phyloP scores from a whole-genome alignment of 2,329 filamentous ascomycete species.

The Gaeumannomyces sp. region DNA sequence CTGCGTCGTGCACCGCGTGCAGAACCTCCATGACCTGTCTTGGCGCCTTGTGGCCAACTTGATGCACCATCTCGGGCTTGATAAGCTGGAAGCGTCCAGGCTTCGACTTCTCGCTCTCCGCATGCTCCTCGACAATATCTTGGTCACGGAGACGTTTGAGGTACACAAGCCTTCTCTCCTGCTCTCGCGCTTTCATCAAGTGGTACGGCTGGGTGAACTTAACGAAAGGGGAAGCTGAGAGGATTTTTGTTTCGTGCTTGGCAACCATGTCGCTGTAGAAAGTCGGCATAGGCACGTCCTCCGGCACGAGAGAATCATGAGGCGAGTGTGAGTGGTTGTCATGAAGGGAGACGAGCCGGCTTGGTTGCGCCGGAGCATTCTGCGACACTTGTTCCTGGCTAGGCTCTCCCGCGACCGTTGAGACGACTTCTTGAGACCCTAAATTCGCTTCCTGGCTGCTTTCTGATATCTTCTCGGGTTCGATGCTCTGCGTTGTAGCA shows the following conservation, averaged over 20 bases:
- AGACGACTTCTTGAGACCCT: not conserved
- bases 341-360: slow-evolving; percentile 27
- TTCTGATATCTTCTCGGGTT: slow-evolving; percentile 4
- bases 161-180: slow-evolving; percentile 78
- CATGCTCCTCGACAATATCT: slow-evolving; percentile 48
- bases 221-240: slow-evolving; percentile 94
- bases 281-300: slow-evolving; percentile 78
- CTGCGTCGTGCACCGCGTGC: slow-evolving; percentile 90
- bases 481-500: slow-evolving; percentile 13
- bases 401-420: not conserved
- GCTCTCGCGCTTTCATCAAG: slow-evolving; percentile 83
- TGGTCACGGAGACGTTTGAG: slow-evolving; percentile 79
- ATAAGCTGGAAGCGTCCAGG: slow-evolving; percentile 81
- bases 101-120: slow-evolving; percentile 54
- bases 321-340: slow-evolving; percentile 37
- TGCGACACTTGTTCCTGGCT: not conserved
- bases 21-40: slow-evolving; percentile 88
- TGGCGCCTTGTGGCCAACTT: slow-evolving; percentile 71
- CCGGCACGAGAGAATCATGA: slow-evolving; percentile 56
- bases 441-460: not conserved
- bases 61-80: slow-evolving; percentile 90
- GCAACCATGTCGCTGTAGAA: slow-evolving; percentile 95
- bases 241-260: slow-evolving; percentile 84
- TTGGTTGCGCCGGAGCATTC: slow-evolving; percentile 16
- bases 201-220: slow-evolving; percentile 92